Evolutionary conservation across 139 green algal species (phyloP).

Genomic region (Astrephomene gubernaculifera): DNA sequence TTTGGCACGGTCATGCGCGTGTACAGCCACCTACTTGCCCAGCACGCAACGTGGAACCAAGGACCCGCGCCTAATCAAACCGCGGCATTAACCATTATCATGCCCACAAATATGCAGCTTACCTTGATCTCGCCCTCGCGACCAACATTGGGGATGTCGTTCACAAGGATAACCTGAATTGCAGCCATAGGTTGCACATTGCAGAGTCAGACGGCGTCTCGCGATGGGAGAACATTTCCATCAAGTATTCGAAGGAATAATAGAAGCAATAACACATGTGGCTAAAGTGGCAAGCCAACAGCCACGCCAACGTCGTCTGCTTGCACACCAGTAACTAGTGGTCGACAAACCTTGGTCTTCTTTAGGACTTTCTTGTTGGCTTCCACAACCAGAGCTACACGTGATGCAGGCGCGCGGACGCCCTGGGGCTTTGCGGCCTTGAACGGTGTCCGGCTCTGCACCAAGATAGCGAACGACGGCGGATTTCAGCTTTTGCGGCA

Average conservation of each 20-base stretch:
- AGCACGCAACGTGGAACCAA: too few species aligned
- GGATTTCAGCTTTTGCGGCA: slow-evolving; percentile 1
- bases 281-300: not conserved
- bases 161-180: slow-evolving; percentile 48
- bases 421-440: slow-evolving; percentile 39
- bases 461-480: not conserved
- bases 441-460: slow-evolving; percentile 43
- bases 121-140: slow-evolving; percentile 50
- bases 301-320: not conserved
- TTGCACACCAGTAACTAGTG: too few species aligned
- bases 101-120: too few species aligned
- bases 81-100: too few species aligned
- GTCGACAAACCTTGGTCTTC: slow-evolving; percentile 59
- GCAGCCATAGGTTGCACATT: not conserved
- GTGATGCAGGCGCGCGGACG: slow-evolving; percentile 41
- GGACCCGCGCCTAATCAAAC: too few species aligned
- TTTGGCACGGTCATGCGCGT: too few species aligned
- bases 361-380: slow-evolving; percentile 71
- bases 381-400: slow-evolving; percentile 47
- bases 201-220: too few species aligned
- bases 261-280: too few species aligned
- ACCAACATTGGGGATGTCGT: slow-evolving; percentile 46
- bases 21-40: too few species aligned
- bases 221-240: too few species aligned
- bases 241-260: too few species aligned